Conservation (phyloP, 805 yeast species). For the Yueomyces sp. region DNA sequence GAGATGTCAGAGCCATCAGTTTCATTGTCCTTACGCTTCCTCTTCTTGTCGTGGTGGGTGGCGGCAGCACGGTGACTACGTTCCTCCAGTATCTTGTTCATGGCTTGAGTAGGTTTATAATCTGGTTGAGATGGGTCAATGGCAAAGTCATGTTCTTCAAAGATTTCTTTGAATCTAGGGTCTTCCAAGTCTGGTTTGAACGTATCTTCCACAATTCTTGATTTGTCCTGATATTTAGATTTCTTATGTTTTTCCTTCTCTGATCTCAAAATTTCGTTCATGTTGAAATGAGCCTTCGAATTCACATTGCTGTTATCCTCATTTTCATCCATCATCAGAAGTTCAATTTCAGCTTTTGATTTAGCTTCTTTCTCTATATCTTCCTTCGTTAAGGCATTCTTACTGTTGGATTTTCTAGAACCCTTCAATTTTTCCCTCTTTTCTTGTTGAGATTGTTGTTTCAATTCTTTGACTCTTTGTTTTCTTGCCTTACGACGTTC, state of each 20-base stretch:
- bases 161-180: conserved; percentile 73
- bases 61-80: conserved; percentile 34
- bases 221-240: conserved; percentile 31
- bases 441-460: conserved; percentile 38
- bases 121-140: conserved; percentile 91
- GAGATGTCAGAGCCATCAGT: conserved; percentile 1
- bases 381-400: conserved; percentile 7
- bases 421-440: conserved; percentile 30
- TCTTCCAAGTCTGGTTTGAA: conserved; percentile 67
- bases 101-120: conserved; percentile 74
- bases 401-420: conserved; percentile 14
- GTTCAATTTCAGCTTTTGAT: conserved; percentile 46
- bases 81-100: conserved; percentile 72
- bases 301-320: conserved; percentile 23
- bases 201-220: conserved; percentile 37
- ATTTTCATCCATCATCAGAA: conserved; percentile 45
- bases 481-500: conserved; percentile 81
- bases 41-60: conserved; percentile 1
- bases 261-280: conserved; percentile 64
- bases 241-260: conserved; percentile 51
- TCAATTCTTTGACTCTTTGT: conserved; percentile 55
- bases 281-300: conserved; percentile 52
- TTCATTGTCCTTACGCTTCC: neutral
- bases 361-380: conserved; percentile 24
- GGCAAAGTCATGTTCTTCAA: conserved; percentile 79